Conservation (phyloP, 2,329 filamentous ascomycete species). For the Lecanoromycetidae sp. region DNA sequence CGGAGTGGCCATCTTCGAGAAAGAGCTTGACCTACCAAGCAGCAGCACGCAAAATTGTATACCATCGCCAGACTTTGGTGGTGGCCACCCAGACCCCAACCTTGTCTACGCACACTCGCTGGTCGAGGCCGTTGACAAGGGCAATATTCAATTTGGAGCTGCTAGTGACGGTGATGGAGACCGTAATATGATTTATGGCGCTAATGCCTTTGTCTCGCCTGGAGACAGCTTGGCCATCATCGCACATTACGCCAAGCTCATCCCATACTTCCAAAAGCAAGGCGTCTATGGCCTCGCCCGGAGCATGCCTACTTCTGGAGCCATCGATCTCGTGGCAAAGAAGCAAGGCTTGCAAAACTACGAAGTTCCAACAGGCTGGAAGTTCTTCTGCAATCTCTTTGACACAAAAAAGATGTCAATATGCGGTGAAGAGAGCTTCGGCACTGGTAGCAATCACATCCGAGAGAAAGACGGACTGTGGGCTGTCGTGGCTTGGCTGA, state of each 20-base stretch:
- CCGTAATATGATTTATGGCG: slow-evolving; percentile 99
- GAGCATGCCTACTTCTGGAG: slow-evolving; percentile 94
- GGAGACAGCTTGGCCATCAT: slow-evolving; percentile 97
- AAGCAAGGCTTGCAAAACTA: slow-evolving; percentile 84
- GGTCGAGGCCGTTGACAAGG: slow-evolving; percentile 84
- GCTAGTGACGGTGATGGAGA: slow-evolving; percentile 95
- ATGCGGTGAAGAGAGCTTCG: slow-evolving; percentile 96
- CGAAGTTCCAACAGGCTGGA: slow-evolving; percentile 97
- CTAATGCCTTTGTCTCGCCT: slow-evolving; percentile 89
- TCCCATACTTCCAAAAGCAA: slow-evolving; percentile 97
- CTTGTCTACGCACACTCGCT: slow-evolving; percentile 92
- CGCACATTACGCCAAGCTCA: slow-evolving; percentile 87
- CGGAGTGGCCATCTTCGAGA: slow-evolving; percentile 85
- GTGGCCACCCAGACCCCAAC: slow-evolving; percentile 95
- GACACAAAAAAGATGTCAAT: slow-evolving; percentile 94
- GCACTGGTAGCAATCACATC: slow-evolving; percentile 96
- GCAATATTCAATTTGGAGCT: slow-evolving; percentile 86
- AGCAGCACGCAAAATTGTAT: slow-evolving; percentile 81
- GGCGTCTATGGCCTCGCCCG: slow-evolving; percentile 90
- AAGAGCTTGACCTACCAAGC: slow-evolving; percentile 72
- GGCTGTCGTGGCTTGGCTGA: slow-evolving; percentile 95
- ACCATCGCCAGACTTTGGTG: slow-evolving; percentile 88
- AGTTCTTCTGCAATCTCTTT: slow-evolving; percentile 96
- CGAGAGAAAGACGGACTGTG: slow-evolving; percentile 98
- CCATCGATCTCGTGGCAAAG: slow-evolving; percentile 90